Conservation (phyloP, 2,329 filamentous ascomycete species). For the Diaporthe velutina region DNA sequence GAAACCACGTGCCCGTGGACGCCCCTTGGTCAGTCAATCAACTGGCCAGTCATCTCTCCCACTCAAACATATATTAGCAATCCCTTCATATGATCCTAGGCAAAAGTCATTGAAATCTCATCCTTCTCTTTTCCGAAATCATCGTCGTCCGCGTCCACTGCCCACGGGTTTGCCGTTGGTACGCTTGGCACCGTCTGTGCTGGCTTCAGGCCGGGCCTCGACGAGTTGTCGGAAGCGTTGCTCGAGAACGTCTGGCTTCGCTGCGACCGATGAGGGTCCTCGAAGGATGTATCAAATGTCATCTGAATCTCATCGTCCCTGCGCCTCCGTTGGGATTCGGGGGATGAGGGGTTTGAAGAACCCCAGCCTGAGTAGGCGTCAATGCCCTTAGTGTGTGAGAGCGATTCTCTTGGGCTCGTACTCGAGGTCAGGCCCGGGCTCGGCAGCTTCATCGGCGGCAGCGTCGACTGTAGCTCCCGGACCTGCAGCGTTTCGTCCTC, state of each 20-base stretch:
- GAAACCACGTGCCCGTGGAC: slow-evolving; percentile 3
- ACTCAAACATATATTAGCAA: not conserved
- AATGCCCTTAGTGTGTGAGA: slow-evolving; percentile 63
- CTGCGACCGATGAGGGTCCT: slow-evolving; percentile 43
- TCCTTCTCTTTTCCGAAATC: slow-evolving; percentile 80
- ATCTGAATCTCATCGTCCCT: slow-evolving; percentile 71
- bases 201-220: slow-evolving; percentile 57
- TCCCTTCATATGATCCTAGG: slow-evolving; percentile 48
- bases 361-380: slow-evolving; percentile 47
- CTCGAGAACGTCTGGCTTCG: slow-evolving; percentile 40
- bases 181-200: slow-evolving; percentile 65
- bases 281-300: slow-evolving; percentile 78
- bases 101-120: slow-evolving; percentile 87
- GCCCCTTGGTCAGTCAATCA: not conserved
- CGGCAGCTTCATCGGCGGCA: slow-evolving; percentile 87
- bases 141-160: slow-evolving; percentile 73
- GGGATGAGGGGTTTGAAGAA: slow-evolving; percentile 19
- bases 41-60: not conserved
- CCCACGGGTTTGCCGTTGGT: slow-evolving; percentile 75
- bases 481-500: slow-evolving; percentile 67
- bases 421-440: slow-evolving; percentile 50
- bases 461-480: slow-evolving; percentile 86
- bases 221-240: slow-evolving; percentile 41
- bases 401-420: slow-evolving; percentile 48
- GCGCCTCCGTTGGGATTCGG: slow-evolving; percentile 33